Evolutionary conservation across 2,329 filamentous ascomycete species (phyloP).

Genomic region (Calonectria henricotiae): DNA sequence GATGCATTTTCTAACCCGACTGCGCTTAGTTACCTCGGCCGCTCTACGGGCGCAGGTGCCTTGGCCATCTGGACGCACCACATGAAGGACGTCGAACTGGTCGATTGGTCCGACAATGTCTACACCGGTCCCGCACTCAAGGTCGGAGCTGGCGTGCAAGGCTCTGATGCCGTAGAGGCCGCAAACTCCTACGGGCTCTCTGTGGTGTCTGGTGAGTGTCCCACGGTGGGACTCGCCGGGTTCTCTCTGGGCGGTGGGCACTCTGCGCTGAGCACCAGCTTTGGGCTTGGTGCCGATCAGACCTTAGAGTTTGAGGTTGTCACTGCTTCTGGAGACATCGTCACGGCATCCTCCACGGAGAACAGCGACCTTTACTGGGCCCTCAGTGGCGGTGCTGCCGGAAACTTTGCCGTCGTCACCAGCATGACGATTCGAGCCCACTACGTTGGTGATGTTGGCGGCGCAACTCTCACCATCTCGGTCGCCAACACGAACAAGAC

Average conservation of each 20-base stretch:
- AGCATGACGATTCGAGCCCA: constrained; percentile 71
- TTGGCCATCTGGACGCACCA: constrained; percentile 62
- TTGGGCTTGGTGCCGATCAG: constrained; percentile 75
- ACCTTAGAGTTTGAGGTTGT: constrained; percentile 72
- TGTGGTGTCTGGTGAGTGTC: constrained; percentile 71
- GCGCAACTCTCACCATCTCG: constrained; percentile 51
- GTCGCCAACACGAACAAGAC: constrained; percentile 32
- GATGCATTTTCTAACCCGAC: neutral
- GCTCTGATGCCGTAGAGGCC: constrained; percentile 64
- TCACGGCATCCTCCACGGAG: constrained; percentile 64
- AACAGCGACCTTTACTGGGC: constrained; percentile 78
- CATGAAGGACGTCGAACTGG: constrained; percentile 60
- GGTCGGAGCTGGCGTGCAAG: constrained; percentile 71
- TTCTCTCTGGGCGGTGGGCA: constrained; percentile 74
- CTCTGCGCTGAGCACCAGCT: constrained; percentile 67
- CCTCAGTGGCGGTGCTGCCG: constrained; percentile 72
- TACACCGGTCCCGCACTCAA: constrained; percentile 70
- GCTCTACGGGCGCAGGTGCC: constrained; percentile 69
- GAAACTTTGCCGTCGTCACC: constrained; percentile 72
- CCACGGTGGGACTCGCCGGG: constrained; percentile 72
- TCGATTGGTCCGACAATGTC: constrained; percentile 58
- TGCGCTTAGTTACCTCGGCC: constrained; percentile 60
- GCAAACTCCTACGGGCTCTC: constrained; percentile 65
- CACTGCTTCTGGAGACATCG: constrained; percentile 65
- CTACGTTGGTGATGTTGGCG: constrained; percentile 57